Conservation (phyloP, 768 basidiomycete genomes). For the Pleurotus pulmonarius region DNA sequence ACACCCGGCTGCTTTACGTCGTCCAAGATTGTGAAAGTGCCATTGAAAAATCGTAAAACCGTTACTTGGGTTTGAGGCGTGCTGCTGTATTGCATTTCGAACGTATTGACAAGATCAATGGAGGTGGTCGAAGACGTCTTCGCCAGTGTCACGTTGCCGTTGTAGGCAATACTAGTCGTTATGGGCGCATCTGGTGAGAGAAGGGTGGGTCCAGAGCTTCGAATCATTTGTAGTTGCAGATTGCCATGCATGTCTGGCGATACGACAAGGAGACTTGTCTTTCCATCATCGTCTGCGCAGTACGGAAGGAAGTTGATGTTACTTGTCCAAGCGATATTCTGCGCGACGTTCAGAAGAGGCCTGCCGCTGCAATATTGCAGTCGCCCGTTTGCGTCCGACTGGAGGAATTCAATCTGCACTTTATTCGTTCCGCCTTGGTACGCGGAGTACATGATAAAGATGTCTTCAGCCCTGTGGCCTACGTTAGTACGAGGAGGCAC, state of each 20-base stretch:
- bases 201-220: not conserved
- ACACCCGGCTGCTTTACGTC: not conserved
- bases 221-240: not conserved
- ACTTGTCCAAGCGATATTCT: conserved; percentile 4
- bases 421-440: not conserved
- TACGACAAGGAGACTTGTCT: conserved; percentile 10
- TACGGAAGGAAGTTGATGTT: conserved; percentile 10
- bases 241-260: not conserved
- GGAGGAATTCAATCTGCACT: not conserved
- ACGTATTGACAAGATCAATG: conserved; percentile 8
- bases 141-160: conserved; percentile 8
- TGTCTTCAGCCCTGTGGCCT: not conserved
- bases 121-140: conserved; percentile 5
- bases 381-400: not conserved
- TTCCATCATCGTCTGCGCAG: conserved; percentile 10
- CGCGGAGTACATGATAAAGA: not conserved
- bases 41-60: not conserved
- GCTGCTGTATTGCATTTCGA: not conserved
- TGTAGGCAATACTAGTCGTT: conserved; percentile 3
- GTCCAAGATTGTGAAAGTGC: not conserved
- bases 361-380: not conserved
- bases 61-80: not conserved
- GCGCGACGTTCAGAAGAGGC: not conserved
- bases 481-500: too few species aligned
- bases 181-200: not conserved